phyloP scores from a whole-genome alignment of 352 stramenopile genomes.

The Phytophthora palmivora region DNA sequence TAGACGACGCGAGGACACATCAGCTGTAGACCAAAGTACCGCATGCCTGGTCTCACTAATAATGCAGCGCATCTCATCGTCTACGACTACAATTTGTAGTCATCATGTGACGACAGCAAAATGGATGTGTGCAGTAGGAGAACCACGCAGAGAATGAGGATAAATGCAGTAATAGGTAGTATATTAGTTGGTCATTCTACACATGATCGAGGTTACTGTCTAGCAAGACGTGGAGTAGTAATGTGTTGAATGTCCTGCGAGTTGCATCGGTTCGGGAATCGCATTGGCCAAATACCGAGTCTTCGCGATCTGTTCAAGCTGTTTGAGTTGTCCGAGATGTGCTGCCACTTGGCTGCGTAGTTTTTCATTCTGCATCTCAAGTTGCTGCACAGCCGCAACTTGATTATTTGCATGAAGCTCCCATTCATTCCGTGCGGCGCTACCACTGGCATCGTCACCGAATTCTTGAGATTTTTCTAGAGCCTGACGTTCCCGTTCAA shows the following conservation, averaged over 20 bases:
- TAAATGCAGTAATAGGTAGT: conserved; percentile 8
- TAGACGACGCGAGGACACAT: conserved; percentile 10
- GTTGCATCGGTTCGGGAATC: conserved; percentile 14
- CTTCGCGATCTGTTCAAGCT: conserved; percentile 30
- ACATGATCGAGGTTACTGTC: not conserved
- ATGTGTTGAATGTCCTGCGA: not conserved
- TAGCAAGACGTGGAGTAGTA: conserved; percentile 27
- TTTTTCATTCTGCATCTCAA: conserved; percentile 49
- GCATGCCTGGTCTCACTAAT: conserved; percentile 8
- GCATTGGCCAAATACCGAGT: conserved; percentile 15
- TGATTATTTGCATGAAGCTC: conserved; percentile 22
- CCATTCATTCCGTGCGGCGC: conserved; percentile 11
- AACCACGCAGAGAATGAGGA: not conserved
- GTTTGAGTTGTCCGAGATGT: conserved; percentile 33
- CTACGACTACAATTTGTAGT: not conserved
- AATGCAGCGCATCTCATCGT: not conserved
- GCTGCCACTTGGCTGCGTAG: conserved; percentile 39
- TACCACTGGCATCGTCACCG: not conserved
- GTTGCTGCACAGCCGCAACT: conserved; percentile 25
- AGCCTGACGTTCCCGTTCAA: conserved; percentile 20
- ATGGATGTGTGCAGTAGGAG: no score
- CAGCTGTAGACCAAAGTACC: conserved; percentile 7
- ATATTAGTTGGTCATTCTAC: conserved; percentile 7
- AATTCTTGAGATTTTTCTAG: not conserved
- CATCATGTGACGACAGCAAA: not conserved